phyloP scores from a whole-genome alignment of 129 eudicot genomes.

The Centaurea solstitialis region DNA sequence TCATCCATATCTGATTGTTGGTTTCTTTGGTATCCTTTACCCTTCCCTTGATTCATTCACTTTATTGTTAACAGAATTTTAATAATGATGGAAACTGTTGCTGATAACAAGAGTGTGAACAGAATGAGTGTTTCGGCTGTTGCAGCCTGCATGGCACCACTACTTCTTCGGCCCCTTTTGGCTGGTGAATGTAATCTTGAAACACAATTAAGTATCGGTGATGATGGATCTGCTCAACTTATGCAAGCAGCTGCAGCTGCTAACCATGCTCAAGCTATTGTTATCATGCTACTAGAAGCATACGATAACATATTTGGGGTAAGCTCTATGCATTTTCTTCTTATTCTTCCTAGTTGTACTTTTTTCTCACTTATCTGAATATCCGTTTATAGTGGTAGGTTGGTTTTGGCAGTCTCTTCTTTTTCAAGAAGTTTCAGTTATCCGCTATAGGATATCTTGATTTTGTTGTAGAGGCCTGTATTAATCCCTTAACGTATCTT shows the following conservation, averaged over 20 bases:
- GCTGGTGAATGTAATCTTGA: conserved; percentile 96
- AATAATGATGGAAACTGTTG: conserved; percentile 82
- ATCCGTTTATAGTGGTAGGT: neutral
- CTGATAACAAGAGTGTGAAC: conserved; percentile 64
- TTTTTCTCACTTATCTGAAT: neutral
- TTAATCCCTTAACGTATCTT: neutral
- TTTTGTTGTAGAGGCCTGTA: neutral
- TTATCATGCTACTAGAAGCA: conserved; percentile 82
- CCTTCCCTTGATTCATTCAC: conserved; percentile 6
- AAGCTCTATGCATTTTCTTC: conserved; percentile 14
- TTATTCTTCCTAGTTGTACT: neutral
- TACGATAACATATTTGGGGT: conserved; percentile 94
- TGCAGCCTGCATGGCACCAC: conserved; percentile 99
- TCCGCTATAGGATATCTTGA: neutral
- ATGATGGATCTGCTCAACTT: conserved; percentile 90
- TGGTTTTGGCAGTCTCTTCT: neutral
- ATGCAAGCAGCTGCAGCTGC: conserved; percentile 99
- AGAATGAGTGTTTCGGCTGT: conserved; percentile 96
- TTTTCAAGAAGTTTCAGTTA: neutral
- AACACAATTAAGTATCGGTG: conserved; percentile 63
- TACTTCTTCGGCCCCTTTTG: conserved; percentile 94
- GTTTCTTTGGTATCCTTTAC: conserved; percentile 1
- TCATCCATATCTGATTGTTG: neutral
- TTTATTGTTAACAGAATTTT: conserved; percentile 58
- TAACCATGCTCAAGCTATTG: conserved; percentile 97